These are phyloP conservation scores for Epichloe bromicola DNA, from an alignment of 2,329 filamentous ascomycete genomes.

Conservation along the genomic window DNA sequence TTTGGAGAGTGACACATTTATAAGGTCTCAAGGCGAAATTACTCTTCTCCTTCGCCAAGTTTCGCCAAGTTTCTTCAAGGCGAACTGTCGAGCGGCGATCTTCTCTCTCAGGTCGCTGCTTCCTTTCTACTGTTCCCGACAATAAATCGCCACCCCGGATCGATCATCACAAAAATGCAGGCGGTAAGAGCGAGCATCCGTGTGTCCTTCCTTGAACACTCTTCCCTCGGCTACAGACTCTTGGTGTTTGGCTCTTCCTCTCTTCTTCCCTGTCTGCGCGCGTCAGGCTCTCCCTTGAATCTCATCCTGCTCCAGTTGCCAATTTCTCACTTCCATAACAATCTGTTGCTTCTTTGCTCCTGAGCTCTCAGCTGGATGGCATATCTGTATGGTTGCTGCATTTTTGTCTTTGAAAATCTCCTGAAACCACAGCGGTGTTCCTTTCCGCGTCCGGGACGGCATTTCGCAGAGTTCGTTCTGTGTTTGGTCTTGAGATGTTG, in stretches of 20 bases:
- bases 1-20: neutral
- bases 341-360: conserved; percentile 14
- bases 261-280: conserved; percentile 3
- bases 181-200: conserved; percentile 5
- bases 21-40: neutral
- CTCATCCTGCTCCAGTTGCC: conserved; percentile 11
- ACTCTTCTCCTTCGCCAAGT: neutral
- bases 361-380: conserved; percentile 3
- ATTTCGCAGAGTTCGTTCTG: conserved; percentile 2
- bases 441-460: neutral
- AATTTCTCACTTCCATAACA: conserved; percentile 10
- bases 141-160: neutral
- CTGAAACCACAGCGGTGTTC: neutral
- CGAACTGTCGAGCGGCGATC: neutral
- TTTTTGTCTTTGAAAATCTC: conserved; percentile 10
- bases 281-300: conserved; percentile 4
- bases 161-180: neutral
- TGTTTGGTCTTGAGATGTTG: conserved; percentile 2
- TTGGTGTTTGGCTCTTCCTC: neutral
- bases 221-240: conserved; percentile 1
- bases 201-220: conserved; percentile 2
- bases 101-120: conserved; percentile 3
- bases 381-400: conserved; percentile 13
- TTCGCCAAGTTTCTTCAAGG: neutral
- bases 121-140: neutral